phyloP scores from a whole-genome alignment of 2,329 filamentous ascomycete genomes.

The Penicillium sp. region DNA sequence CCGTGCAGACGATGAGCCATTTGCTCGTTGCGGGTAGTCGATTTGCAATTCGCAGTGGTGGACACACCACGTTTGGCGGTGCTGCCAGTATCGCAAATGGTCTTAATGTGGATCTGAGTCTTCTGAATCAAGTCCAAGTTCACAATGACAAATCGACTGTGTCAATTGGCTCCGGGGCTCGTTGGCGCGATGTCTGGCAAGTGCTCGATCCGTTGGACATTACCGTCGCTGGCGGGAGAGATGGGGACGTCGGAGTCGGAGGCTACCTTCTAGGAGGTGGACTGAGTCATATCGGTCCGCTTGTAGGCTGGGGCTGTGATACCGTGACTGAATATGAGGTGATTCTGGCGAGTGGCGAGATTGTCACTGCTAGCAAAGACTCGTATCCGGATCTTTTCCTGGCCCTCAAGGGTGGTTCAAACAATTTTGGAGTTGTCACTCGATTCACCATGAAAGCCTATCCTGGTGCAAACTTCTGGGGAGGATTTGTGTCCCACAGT shows the following conservation, averaged over 20 bases:
- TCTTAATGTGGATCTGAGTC: conserved; percentile 40
- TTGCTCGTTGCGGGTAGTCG: too few relatives aligned
- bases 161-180: conserved; percentile 15
- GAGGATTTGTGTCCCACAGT: neutral
- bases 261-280: conserved; percentile 22
- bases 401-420: conserved; percentile 40
- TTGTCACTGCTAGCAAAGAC: conserved; percentile 33
- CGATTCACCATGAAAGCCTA: conserved; percentile 34
- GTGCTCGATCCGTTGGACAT: conserved; percentile 9
- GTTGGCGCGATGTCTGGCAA: conserved; percentile 19
- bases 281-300: neutral
- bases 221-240: conserved; percentile 19
- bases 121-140: conserved; percentile 19
- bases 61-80: conserved; percentile 37
- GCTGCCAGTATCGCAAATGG: conserved; percentile 40
- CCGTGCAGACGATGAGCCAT: too few relatives aligned
- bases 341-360: conserved; percentile 34
- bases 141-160: conserved; percentile 10
- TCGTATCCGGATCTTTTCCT: conserved; percentile 32
- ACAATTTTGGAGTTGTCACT: conserved; percentile 42
- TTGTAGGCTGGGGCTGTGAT: conserved; percentile 24
- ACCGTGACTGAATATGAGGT: conserved; percentile 29
- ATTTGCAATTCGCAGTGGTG: conserved; percentile 39
- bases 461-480: neutral
- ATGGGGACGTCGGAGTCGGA: conserved; percentile 19